Evolutionary conservation across 2,329 filamentous ascomycete genomes (phyloP).

Genomic region (Diaporthe sp.): DNA sequence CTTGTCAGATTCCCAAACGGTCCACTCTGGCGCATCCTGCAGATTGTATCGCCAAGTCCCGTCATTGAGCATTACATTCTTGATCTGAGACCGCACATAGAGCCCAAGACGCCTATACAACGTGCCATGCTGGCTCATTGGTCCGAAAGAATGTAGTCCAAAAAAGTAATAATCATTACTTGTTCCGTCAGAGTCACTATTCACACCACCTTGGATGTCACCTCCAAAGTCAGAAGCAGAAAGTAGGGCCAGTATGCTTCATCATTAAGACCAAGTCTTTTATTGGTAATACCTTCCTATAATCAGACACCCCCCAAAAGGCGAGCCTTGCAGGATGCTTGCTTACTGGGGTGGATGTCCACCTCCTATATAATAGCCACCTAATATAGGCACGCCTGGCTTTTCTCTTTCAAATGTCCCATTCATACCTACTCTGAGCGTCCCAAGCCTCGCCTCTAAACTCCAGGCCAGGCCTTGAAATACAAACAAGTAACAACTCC

Average conservation of each 20-base stretch:
- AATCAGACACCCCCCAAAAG: not conserved
- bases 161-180: not conserved
- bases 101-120: not conserved
- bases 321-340: not conserved
- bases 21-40: no score
- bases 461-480: constrained; percentile 19
- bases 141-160: not conserved
- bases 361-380: not conserved
- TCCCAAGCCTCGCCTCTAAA: constrained; percentile 10
- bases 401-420: constrained; percentile 4
- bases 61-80: no score
- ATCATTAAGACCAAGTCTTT: constrained; percentile 7
- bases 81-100: not conserved
- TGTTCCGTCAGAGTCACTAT: no score
- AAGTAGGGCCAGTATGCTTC: not conserved
- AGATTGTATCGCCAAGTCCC: not conserved
- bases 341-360: not conserved
- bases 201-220: no score
- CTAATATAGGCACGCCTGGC: constrained; percentile 6
- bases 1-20: not conserved
- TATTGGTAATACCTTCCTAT: constrained; percentile 2
- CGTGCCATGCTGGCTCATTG: not conserved
- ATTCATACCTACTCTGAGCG: constrained; percentile 3
- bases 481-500: constrained; percentile 24
- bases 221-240: not conserved